These are phyloP conservation scores for Thermothielavioides terrestris DNA, from an alignment of 495 filamentous ascomycete species.

Conservation along the genomic window DNA sequence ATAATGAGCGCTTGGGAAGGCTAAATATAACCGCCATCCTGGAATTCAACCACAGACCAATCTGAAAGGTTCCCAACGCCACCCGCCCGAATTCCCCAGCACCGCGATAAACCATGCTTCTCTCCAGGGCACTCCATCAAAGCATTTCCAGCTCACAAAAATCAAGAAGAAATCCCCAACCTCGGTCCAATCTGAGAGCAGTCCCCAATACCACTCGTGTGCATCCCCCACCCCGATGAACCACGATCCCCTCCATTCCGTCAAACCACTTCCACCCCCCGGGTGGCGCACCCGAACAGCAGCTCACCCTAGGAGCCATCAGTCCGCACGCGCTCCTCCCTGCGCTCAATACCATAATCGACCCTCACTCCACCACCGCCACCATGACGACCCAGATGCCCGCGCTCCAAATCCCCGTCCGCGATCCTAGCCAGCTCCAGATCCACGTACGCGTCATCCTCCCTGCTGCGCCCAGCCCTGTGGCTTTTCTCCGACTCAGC, in stretches of 20 bases:
- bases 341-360: conserved; percentile 3
- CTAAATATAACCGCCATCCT: no score
- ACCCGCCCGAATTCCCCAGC: no score
- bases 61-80: neutral
- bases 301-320: conserved; percentile 2
- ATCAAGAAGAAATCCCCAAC: no score
- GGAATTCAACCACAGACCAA: no score
- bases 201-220: no score
- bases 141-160: no score
- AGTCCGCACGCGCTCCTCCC: neutral
- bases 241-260: neutral
- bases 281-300: neutral
- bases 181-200: neutral
- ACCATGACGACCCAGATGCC: no score
- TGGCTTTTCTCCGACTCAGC: neutral
- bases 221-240: neutral
- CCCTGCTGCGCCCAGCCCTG: neutral
- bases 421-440: neutral
- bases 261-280: no score
- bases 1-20: no score
- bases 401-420: neutral
- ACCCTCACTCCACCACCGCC: neutral
- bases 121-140: no score
- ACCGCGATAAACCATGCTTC: no score
- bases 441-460: neutral